These are phyloP conservation scores for Onygenales sp. DNA, from an alignment of 2,329 filamentous ascomycete species.

Conservation along the genomic window DNA sequence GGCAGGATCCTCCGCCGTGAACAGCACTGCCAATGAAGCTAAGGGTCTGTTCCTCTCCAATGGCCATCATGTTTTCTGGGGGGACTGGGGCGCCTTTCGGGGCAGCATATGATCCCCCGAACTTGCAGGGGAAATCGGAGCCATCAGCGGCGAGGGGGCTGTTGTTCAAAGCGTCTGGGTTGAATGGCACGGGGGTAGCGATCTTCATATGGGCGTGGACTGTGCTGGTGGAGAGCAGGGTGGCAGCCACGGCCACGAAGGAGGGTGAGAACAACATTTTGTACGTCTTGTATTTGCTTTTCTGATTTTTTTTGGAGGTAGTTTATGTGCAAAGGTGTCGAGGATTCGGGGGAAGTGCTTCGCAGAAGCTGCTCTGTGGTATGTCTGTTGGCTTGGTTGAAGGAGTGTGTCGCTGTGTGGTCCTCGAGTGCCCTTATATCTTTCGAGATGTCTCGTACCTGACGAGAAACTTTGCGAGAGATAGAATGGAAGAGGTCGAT, in stretches of 20 bases:
- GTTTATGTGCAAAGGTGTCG: not conserved
- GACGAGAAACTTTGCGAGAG: conserved; percentile 2
- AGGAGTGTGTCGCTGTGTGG: conserved; percentile 1
- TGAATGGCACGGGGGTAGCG: conserved; percentile 56
- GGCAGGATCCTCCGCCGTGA: conserved; percentile 89
- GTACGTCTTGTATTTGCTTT: not conserved
- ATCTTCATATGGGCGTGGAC: conserved; percentile 71
- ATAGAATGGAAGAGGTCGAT: not conserved
- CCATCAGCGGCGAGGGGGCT: conserved; percentile 53
- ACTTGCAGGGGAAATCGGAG: conserved; percentile 76
- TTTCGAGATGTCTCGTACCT: conserved; percentile 1
- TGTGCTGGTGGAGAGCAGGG: conserved; percentile 44
- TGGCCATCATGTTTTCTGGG: conserved; percentile 49
- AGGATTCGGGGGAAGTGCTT: not conserved
- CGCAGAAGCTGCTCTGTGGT: conserved; percentile 1
- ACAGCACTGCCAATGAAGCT: conserved; percentile 62
- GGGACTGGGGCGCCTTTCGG: conserved; percentile 17
- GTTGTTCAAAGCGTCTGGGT: conserved; percentile 44
- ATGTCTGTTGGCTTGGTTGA: not conserved
- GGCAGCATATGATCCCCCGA: conserved; percentile 31
- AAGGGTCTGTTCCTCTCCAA: conserved; percentile 54
- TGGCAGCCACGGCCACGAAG: conserved; percentile 30
- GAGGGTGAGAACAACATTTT: conserved; percentile 21
- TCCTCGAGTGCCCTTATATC: conserved; percentile 1
- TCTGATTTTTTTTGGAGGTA: not conserved